These are phyloP conservation scores for Fallopia convolvulus DNA, from an alignment of 148 eudicot genomes.

Conservation along the genomic window DNA sequence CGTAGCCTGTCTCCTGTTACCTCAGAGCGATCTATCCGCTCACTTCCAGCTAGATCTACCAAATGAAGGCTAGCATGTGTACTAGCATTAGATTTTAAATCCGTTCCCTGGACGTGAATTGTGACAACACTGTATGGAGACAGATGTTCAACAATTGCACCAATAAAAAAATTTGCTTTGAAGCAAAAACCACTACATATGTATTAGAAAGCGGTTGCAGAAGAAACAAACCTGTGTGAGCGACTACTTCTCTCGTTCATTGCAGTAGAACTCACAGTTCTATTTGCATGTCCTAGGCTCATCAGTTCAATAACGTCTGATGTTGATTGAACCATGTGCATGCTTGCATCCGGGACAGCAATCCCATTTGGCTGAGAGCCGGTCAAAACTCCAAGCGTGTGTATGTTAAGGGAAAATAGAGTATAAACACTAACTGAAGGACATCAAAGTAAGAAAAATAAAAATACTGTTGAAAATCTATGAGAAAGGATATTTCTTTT, in stretches of 20 bases:
- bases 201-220: too few species aligned
- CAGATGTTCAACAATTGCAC: neutral
- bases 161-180: neutral
- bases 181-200: neutral
- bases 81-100: slow-evolving; percentile 38
- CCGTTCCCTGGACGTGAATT: slow-evolving; percentile 54
- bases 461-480: neutral
- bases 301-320: slow-evolving; percentile 55
- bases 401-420: slow-evolving; percentile 33
- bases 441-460: neutral
- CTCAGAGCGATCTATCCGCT: slow-evolving; percentile 69
- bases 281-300: slow-evolving; percentile 48
- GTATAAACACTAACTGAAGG: neutral
- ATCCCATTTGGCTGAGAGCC: slow-evolving; percentile 49
- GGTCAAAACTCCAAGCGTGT: slow-evolving; percentile 53
- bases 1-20: slow-evolving; percentile 60
- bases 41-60: slow-evolving; percentile 84
- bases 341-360: slow-evolving; percentile 74
- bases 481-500: slow-evolving; percentile 14
- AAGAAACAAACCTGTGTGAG: slow-evolving; percentile 53
- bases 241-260: slow-evolving; percentile 77
- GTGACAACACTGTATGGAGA: slow-evolving; percentile 25
- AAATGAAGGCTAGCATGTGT: slow-evolving; percentile 62
- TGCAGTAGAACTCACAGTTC: slow-evolving; percentile 55
- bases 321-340: slow-evolving; percentile 42